phyloP scores from a whole-genome alignment of 2,329 filamentous ascomycete species.

The Aspergillus aculeatus region DNA sequence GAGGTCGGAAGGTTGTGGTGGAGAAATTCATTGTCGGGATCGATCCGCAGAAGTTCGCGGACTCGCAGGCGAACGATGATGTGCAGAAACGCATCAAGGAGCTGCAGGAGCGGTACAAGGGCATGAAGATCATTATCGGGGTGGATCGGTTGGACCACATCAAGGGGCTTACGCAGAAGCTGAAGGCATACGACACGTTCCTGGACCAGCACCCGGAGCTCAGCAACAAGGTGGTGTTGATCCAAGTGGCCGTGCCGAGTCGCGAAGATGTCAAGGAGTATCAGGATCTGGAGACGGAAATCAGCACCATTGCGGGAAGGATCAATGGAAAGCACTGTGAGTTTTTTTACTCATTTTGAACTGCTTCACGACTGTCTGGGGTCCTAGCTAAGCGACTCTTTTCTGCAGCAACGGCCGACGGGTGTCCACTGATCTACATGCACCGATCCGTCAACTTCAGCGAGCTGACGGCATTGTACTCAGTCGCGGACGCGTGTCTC shows the following conservation, averaged over 20 bases:
- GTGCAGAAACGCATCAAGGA: slow-evolving; percentile 78
- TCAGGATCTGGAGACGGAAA: slow-evolving; percentile 83
- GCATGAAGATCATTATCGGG: slow-evolving; percentile 86
- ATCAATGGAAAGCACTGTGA: slow-evolving; percentile 87
- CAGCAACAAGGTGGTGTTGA: slow-evolving; percentile 88
- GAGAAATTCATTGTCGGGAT: slow-evolving; percentile 95
- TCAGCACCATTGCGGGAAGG: slow-evolving; percentile 87
- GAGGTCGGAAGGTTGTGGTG: slow-evolving; percentile 77
- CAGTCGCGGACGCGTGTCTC: slow-evolving; percentile 81
- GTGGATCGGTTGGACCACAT: slow-evolving; percentile 95
- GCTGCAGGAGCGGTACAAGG: slow-evolving; percentile 79
- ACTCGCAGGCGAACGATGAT: slow-evolving; percentile 71
- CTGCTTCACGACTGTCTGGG: neutral
- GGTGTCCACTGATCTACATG: slow-evolving; percentile 94
- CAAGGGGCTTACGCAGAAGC: slow-evolving; percentile 92
- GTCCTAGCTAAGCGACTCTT: neutral
- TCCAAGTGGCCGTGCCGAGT: slow-evolving; percentile 90
- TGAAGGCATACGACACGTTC: slow-evolving; percentile 89
- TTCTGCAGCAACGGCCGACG: slow-evolving; percentile 73
- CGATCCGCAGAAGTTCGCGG: slow-evolving; percentile 87
- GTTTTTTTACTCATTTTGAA: slow-evolving; percentile 8
- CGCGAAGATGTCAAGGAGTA: slow-evolving; percentile 87
- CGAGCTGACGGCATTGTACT: slow-evolving; percentile 89
- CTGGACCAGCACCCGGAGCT: slow-evolving; percentile 88
- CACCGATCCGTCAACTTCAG: slow-evolving; percentile 92